Conservation (phyloP, 176 grass and related monocot species). For the Rhynchospora breviuscula region DNA sequence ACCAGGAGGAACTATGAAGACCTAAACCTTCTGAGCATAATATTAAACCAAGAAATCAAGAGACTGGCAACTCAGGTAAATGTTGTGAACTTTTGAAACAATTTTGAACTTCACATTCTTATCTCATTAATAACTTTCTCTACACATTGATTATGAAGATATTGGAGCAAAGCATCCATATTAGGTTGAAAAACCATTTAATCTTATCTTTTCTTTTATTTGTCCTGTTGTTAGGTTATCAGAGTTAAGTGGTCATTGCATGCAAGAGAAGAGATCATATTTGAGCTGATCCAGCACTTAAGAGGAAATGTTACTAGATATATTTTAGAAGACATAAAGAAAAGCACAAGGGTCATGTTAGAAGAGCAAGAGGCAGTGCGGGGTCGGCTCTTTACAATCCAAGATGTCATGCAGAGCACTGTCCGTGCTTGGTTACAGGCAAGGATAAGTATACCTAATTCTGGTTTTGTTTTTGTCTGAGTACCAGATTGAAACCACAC, state of each 20-base stretch:
- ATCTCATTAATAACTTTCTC: too few species aligned
- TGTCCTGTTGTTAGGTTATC: slow-evolving; percentile 48
- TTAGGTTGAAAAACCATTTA: too few species aligned
- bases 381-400: slow-evolving; percentile 90
- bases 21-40: slow-evolving; percentile 78
- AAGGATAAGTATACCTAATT: not conserved
- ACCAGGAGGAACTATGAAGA: slow-evolving; percentile 90
- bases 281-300: slow-evolving; percentile 76
- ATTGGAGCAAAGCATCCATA: not conserved
- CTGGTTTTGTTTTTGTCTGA: not conserved
- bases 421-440: slow-evolving; percentile 97
- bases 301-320: slow-evolving; percentile 58
- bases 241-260: slow-evolving; percentile 99
- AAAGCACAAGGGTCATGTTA: slow-evolving; percentile 68
- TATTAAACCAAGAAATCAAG: slow-evolving; percentile 96
- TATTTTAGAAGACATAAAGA: slow-evolving; percentile 63
- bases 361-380: slow-evolving; percentile 97
- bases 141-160: not conserved
- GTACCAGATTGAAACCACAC: not conserved
- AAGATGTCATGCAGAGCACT: slow-evolving; percentile 99
- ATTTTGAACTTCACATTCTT: not conserved
- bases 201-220: not conserved
- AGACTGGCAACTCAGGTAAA: slow-evolving; percentile 88
- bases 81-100: not conserved
- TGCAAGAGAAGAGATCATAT: slow-evolving; percentile 89